Evolutionary conservation across 2,329 filamentous ascomycete species (phyloP).

Genomic region (Lachnellula cervina): DNA sequence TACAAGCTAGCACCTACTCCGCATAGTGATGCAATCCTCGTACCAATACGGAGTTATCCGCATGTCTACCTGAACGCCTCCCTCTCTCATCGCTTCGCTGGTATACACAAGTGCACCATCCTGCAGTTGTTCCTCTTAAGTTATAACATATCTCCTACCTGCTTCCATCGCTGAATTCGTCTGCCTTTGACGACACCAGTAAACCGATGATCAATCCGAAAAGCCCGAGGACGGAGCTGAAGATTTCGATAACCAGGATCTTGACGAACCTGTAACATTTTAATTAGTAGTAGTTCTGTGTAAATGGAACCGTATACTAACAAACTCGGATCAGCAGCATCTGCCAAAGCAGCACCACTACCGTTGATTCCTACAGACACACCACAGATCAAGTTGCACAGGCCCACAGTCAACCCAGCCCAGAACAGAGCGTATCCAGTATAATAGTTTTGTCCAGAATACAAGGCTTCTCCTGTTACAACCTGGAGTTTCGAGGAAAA

Average conservation of each 20-base stretch:
- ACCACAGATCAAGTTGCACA: constrained; percentile 95
- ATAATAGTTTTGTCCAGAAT: constrained; percentile 78
- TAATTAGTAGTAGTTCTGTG: constrained; percentile 10
- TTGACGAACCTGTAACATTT: constrained; percentile 74
- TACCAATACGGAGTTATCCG: constrained; percentile 11
- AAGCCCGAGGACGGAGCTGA: constrained; percentile 92
- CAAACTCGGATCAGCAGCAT: constrained; percentile 88
- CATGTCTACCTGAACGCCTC: constrained; percentile 22
- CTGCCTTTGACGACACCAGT: constrained; percentile 77
- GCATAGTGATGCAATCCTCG: constrained; percentile 13
- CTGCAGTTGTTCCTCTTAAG: constrained; percentile 42
- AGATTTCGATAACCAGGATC: constrained; percentile 98
- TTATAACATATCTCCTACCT: too few species aligned
- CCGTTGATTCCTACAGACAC: constrained; percentile 97
- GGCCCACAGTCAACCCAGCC: constrained; percentile 87
- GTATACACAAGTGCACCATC: constrained; percentile 18
- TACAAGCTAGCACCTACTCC: constrained; percentile 18
- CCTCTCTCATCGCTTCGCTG: constrained; percentile 9
- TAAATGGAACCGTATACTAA: constrained; percentile 43
- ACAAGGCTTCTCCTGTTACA: constrained; percentile 59
- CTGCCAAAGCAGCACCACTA: constrained; percentile 89
- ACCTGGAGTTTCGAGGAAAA: constrained; percentile 83
- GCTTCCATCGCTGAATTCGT: constrained; percentile 38
- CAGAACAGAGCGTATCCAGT: constrained; percentile 96
- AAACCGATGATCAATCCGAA: constrained; percentile 96